Base-by-base conservation (phyloP, 352 stramenopile genomes). In the Phytopythium mirpurense region DNA sequence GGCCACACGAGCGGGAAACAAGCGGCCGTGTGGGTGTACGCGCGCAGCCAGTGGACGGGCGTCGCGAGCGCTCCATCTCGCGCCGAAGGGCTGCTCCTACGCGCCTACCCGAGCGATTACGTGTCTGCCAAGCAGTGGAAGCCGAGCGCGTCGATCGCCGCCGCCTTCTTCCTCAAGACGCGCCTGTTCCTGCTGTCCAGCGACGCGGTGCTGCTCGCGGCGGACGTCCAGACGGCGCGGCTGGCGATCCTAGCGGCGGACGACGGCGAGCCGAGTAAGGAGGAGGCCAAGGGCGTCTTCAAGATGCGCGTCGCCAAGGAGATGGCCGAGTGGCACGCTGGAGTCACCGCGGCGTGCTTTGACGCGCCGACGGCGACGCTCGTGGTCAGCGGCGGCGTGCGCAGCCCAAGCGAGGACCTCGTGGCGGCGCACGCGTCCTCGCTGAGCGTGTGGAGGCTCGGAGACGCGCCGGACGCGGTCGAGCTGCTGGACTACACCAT, bases 401-500 rank as follows among this genome's bases (percentile, higher is more conserved):
- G 57, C 54, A 67, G 86, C 42, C 71, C 78, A 3, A 89, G 80
- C 29, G 65, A 63, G 0, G 78, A 80, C 54, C 57, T 91, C 12
- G 29, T 79, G 0, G 27, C 66, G 27, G 63, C 69, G 4, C 59
- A 70, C 36, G 76, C 72, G 21, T 88, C 78, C 1, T 88, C 80
- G 3, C 41, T 91, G 27, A 89, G 70, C 51, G 76, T 87, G 16
- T 91, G 80, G 80, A 70, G 64, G 44, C 52, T 91, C 19, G 21
- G 32, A 10, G 59, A 57, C 5, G 49, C 55, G 5, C 60, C 70
- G 15, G 67, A 83, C 18, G 59, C 70, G 32, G 63, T 62, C 2
- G 78, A 89, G 34, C 37, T 91, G 35, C 54, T 89, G 24, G 80
- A 91, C 47, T 86, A 72, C 49, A 88, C 78, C 16, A 86, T 91